Evolutionary conservation across 2,329 filamentous ascomycete genomes (phyloP), one percentile per base, ranked within the genome.

Genomic region (Calonectria hongkongensis): DNA sequence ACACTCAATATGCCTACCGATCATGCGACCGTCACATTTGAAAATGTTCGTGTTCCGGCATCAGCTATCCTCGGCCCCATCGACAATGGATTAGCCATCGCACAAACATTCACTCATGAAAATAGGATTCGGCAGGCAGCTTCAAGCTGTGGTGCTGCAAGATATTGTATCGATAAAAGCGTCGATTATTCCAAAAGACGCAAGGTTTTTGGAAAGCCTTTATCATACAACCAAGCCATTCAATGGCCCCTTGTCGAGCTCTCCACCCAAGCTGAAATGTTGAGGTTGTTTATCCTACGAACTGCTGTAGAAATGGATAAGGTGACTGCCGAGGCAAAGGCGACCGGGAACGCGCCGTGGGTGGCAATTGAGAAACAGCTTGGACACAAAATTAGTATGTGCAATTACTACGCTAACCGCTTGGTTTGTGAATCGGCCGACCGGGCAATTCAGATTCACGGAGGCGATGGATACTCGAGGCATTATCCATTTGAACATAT

Each of bases 1-100:
- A 76, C 73, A 3, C 73, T 76, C 47, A 76, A 76, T 39, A 76
- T 76, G 74, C 74, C 74, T 9, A 76, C 64, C 39, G 74, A 76
- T 66, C 74, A 76, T 30, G 73, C 71, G 2, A 75, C 73, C 7
- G 50, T 75, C 18, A 62, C 51, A 43, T 41, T 75, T 3, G n/a
- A 71, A 18, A 66, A 71, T 9, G 71, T 73, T 9, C 50, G 51
- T 16, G 71, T 75, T 39, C 73, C 70, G 1, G 65, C 28, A 3
- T 69, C 70, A 7, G 54, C 70, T 12, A 58, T 73, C 21, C 30
- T 76, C 7, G 74, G 73, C 7, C 73, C 70, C 2, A 27, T 67
- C 1, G 45, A 63, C 21, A 70, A 73, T 28, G 74, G 74, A 3
- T 66, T 76, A 2, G 74, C 74, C 18, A 76, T 76, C 12, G 73